phyloP scores from a whole-genome alignment of 176 grass and related monocot species.

The Eleusine indica region DNA sequence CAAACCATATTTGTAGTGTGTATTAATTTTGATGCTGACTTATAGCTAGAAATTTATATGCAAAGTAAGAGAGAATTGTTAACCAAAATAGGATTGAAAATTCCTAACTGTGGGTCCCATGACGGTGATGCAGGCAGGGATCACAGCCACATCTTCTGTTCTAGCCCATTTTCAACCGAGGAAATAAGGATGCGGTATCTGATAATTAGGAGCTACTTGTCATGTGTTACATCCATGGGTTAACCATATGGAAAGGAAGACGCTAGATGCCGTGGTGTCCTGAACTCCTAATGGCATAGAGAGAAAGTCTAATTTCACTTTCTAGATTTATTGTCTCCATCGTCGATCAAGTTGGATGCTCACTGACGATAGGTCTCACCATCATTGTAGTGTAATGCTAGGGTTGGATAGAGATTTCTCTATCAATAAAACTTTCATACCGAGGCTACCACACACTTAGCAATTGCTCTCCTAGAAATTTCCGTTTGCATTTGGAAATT shows the following conservation, averaged over 20 bases:
- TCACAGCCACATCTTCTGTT: slow-evolving; percentile 34
- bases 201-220: slow-evolving; percentile 51
- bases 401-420: slow-evolving; percentile 38
- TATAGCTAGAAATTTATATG: slow-evolving; percentile 30
- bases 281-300: slow-evolving; percentile 16
- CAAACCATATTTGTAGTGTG: slow-evolving; percentile 20
- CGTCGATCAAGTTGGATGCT: slow-evolving; percentile 34
- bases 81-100: slow-evolving; percentile 34
- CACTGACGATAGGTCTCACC: slow-evolving; percentile 26
- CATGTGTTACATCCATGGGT: slow-evolving; percentile 39
- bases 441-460: slow-evolving; percentile 32
- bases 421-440: slow-evolving; percentile 29
- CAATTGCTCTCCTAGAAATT: slow-evolving; percentile 29
- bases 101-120: slow-evolving; percentile 42
- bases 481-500: slow-evolving; percentile 27
- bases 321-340: slow-evolving; percentile 42
- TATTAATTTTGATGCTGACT: slow-evolving; percentile 35
- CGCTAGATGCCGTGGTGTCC: slow-evolving; percentile 31
- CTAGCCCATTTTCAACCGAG: slow-evolving; percentile 25
- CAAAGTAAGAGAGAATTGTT: slow-evolving; percentile 37
- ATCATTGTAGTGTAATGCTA: slow-evolving; percentile 31
- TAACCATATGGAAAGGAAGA: slow-evolving; percentile 44
- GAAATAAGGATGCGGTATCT: slow-evolving; percentile 9
- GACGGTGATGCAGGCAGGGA: slow-evolving; percentile 25
- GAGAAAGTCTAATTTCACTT: slow-evolving; percentile 42